Conservation (phyloP, 179 eudicot genomes). For the Silene coronaria region DNA sequence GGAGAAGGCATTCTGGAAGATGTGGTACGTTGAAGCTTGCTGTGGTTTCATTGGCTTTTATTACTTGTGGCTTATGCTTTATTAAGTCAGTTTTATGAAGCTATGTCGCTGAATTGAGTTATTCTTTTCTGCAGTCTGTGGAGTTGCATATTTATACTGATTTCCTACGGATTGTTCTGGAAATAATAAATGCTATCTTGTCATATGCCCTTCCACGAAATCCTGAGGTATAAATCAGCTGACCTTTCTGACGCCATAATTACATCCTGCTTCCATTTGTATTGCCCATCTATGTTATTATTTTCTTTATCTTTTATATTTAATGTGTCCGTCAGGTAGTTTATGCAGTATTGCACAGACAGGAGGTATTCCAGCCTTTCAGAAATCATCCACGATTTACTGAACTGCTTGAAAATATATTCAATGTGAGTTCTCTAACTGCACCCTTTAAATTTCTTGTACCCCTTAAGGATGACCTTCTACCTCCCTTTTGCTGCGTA, state of each 20-base stretch:
- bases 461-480: background rate
- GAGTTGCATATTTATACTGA: constrained; percentile 89
- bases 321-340: constrained; percentile 50
- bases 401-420: constrained; percentile 90
- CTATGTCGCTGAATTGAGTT: constrained; percentile 10
- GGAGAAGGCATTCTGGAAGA: constrained; percentile 65
- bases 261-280: background rate
- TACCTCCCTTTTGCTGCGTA: background rate
- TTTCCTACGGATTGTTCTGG: constrained; percentile 82
- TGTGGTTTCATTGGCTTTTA: background rate
- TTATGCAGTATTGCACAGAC: constrained; percentile 92
- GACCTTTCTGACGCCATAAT: background rate
- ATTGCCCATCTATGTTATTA: background rate
- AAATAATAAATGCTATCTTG: constrained; percentile 77
- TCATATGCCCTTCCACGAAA: constrained; percentile 84
- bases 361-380: constrained; percentile 94
- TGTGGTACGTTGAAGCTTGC: constrained; percentile 35
- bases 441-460: background rate
- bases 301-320: constrained; percentile 6
- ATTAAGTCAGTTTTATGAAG: background rate
- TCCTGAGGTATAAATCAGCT: constrained; percentile 68
- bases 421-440: constrained; percentile 48
- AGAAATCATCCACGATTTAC: constrained; percentile 80
- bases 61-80: constrained; percentile 3
- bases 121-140: constrained; percentile 50